Percentiles rank a stretch among this genome's conserved stretches.
phyloP scores from a whole-genome alignment of 176 grass and related monocot species.

The Paspalum vaginatum region DNA sequence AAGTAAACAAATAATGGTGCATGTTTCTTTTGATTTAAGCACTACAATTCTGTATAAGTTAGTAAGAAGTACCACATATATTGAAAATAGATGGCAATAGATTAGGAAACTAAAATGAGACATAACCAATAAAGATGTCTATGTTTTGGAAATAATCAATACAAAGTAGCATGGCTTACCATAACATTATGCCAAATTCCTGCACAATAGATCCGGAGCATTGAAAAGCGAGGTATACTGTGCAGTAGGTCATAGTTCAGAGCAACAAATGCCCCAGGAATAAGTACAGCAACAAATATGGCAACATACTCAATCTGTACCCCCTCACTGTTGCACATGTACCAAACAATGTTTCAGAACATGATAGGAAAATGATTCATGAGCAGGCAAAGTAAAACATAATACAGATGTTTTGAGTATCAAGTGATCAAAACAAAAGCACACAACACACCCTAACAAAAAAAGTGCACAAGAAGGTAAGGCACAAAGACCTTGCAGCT shows the following conservation, averaged over 20 bases:
- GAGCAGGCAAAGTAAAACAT: not conserved
- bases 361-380: conserved; percentile 5
- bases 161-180: conserved; percentile 52
- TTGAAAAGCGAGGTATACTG: conserved; percentile 56
- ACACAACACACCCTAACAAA: conserved; percentile 10
- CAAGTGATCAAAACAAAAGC: conserved; percentile 16
- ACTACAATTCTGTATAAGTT: conserved; percentile 22
- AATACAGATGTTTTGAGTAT: conserved; percentile 9
- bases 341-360: conserved; percentile 40
- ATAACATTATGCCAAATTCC: conserved; percentile 94
- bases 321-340: conserved; percentile 69
- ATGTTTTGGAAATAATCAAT: conserved; percentile 21
- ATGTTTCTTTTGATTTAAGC: not conserved
- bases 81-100: conserved; percentile 1
- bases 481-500: conserved; percentile 75
- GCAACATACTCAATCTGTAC: conserved; percentile 87
- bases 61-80: conserved; percentile 18
- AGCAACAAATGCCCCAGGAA: conserved; percentile 93
- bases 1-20: conserved; percentile 16
- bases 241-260: conserved; percentile 73
- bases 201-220: conserved; percentile 87
- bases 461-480: conserved; percentile 7
- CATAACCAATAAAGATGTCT: conserved; percentile 12
- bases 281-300: conserved; percentile 72
- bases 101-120: conserved; percentile 12